Evolutionary conservation across 2,329 filamentous ascomycete genomes (phyloP).

Genomic region (Didymella pomorum): DNA sequence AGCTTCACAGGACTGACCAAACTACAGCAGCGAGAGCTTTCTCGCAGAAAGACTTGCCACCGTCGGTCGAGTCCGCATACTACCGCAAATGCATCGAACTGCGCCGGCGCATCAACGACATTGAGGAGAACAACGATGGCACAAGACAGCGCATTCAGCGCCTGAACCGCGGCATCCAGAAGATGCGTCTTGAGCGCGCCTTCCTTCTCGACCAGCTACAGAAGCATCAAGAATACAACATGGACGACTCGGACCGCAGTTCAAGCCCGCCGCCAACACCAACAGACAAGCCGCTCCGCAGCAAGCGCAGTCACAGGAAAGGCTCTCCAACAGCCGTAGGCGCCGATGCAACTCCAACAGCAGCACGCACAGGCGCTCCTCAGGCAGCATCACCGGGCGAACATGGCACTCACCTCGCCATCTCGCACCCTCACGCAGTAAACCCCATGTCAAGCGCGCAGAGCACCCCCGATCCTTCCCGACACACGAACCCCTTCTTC

Average conservation of each 20-base stretch:
- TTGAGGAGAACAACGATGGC: slow-evolving; percentile 89
- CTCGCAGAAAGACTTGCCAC: slow-evolving; percentile 65
- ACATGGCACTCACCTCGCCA: slow-evolving; percentile 23
- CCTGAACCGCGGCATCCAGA: slow-evolving; percentile 85
- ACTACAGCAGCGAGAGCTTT: slow-evolving; percentile 35
- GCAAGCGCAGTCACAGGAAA: slow-evolving; percentile 71
- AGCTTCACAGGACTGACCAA: slow-evolving; percentile 3
- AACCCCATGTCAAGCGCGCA: slow-evolving; percentile 49
- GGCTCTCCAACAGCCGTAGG: slow-evolving; percentile 43
- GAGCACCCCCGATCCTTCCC: slow-evolving; percentile 50
- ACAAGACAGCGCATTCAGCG: slow-evolving; percentile 80
- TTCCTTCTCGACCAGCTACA: slow-evolving; percentile 60
- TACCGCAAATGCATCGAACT: slow-evolving; percentile 95
- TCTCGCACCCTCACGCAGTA: slow-evolving; percentile 29
- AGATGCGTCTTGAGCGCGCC: slow-evolving; percentile 86
- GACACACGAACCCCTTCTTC: slow-evolving; percentile 42
- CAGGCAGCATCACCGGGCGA: slow-evolving; percentile 28
- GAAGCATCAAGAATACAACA: slow-evolving; percentile 57
- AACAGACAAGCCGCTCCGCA: slow-evolving; percentile 78
- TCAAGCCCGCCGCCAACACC: slow-evolving; percentile 82
- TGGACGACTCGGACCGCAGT: slow-evolving; percentile 74
- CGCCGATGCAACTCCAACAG: slow-evolving; percentile 9
- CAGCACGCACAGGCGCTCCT: slow-evolving; percentile 13
- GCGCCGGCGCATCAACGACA: slow-evolving; percentile 88
- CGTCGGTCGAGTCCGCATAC: slow-evolving; percentile 94